Percentiles rank a stretch among this genome's conserved stretches.
These are phyloP conservation scores for Tolypocladium amazonense DNA, from an alignment of 2,329 filamentous ascomycete genomes.

Conservation along the genomic window DNA sequence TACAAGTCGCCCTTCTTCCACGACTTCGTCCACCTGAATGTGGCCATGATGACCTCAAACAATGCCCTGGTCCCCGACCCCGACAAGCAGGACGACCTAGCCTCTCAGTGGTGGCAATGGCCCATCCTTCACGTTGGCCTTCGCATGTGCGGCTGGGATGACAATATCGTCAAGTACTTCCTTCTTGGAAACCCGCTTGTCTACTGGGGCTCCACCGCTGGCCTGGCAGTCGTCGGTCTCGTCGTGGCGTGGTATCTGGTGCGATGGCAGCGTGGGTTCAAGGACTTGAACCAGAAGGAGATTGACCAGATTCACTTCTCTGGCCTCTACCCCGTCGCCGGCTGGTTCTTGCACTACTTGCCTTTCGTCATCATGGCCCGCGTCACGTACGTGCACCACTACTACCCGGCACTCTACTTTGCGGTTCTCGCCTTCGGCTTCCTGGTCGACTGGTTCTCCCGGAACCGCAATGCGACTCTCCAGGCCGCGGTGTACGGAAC, in stretches of 20 bases:
- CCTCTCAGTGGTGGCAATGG: conserved; percentile 98
- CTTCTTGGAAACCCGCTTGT: conserved; percentile 91
- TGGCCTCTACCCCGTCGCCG: conserved; percentile 80
- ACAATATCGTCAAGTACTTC: conserved; percentile 94
- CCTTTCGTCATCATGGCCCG: conserved; percentile 96
- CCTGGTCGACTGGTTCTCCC: conserved; percentile 72
- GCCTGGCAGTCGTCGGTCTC: conserved; percentile 61
- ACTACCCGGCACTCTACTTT: conserved; percentile 97
- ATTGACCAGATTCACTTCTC: conserved; percentile 94
- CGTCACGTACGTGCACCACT: conserved; percentile 98
- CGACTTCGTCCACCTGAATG: conserved; percentile 95
- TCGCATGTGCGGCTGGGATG: conserved; percentile 98
- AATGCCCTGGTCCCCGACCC: conserved; percentile 95
- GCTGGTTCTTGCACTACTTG: conserved; percentile 94
- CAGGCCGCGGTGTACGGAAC: conserved; percentile 61
- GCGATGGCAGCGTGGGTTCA: conserved; percentile 92
- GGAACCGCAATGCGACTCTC: conserved; percentile 50
- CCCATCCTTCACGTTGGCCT: conserved; percentile 89
- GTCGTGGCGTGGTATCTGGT: conserved; percentile 77
- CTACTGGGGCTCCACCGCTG: conserved; percentile 87
- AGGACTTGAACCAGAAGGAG: conserved; percentile 66
- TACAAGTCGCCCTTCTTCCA: conserved; percentile 97
- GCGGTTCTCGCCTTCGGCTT: conserved; percentile 87
- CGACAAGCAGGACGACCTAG: conserved; percentile 97
- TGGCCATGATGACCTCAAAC: conserved; percentile 99